A percentile compares a stretch with the other conserved stretches of the same genome.
Evolutionary conservation across 768 basidiomycete species (phyloP).

Genomic region (Termitomyces sp.): DNA sequence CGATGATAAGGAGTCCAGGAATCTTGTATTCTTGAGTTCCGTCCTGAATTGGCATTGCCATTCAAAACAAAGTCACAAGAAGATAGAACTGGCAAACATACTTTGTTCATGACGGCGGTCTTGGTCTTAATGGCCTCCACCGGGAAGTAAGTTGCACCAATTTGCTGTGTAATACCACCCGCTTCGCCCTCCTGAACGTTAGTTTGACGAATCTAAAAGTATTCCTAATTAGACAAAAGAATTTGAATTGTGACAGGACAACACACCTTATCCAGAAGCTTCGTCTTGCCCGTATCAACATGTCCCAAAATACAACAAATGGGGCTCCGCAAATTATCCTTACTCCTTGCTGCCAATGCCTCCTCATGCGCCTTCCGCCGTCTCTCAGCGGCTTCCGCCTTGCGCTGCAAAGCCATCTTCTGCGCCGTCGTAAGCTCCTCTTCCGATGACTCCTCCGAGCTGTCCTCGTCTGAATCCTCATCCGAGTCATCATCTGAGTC

Average conservation of each 20-base stretch:
- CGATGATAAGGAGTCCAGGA: slow-evolving; percentile 93
- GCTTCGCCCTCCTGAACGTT: slow-evolving; percentile 99
- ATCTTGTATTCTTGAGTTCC: slow-evolving; percentile 90
- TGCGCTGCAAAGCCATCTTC: slow-evolving; percentile 63
- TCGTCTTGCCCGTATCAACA: slow-evolving; percentile 99
- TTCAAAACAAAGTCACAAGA: not conserved
- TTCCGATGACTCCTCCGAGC: slow-evolving; percentile 43
- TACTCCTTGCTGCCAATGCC: slow-evolving; percentile 81
- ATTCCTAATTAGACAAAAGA: not conserved
- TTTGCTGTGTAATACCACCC: slow-evolving; percentile 99
- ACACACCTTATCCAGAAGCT: slow-evolving; percentile 88
- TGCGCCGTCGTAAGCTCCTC: slow-evolving; percentile 69
- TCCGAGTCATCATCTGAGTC: slow-evolving; percentile 33
- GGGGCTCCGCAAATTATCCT: slow-evolving; percentile 89
- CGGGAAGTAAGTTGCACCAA: slow-evolving; percentile 99
- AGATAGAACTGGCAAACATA: slow-evolving; percentile 19
- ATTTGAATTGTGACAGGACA: slow-evolving; percentile 2
- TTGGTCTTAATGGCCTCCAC: slow-evolving; percentile 91
- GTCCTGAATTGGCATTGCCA: slow-evolving; percentile 41
- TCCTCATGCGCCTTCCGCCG: slow-evolving; percentile 76
- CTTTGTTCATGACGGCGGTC: slow-evolving; percentile 91
- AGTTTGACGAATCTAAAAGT: slow-evolving; percentile 90
- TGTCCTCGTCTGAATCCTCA: slow-evolving; percentile 45
- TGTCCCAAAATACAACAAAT: slow-evolving; percentile 99
- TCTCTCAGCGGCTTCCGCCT: slow-evolving; percentile 82